These are phyloP conservation scores for Rosa lucieae DNA, from an alignment of 306 rosid species.

Conservation along the genomic window DNA sequence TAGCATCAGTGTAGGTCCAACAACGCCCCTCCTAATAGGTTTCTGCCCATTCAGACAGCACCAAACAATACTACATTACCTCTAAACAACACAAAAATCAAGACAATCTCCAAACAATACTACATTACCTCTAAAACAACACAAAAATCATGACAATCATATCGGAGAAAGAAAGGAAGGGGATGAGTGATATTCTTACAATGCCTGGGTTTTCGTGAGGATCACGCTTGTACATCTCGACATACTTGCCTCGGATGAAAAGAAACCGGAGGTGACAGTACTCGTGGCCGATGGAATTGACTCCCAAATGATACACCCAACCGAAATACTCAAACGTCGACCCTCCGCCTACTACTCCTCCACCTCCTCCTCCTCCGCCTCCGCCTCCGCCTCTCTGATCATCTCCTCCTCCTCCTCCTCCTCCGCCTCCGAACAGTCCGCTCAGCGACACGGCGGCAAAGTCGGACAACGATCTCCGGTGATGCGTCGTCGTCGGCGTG, in stretches of 20 bases:
- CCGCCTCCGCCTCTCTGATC: not conserved
- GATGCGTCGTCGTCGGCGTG: not conserved
- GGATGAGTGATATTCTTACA: slow-evolving; percentile 32
- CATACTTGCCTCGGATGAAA: slow-evolving; percentile 62
- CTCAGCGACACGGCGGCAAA: not conserved
- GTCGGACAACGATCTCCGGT: not conserved
- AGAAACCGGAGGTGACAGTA: slow-evolving; percentile 75
- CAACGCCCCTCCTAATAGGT: slow-evolving; percentile 83
- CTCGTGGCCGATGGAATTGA: slow-evolving; percentile 82
- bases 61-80: not conserved
- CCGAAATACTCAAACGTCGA: slow-evolving; percentile 62
- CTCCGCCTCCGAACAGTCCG: not conserved
- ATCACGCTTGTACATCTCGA: slow-evolving; percentile 82
- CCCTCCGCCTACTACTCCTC: slow-evolving; percentile 34
- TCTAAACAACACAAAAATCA: no score
- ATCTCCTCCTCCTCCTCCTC: not conserved
- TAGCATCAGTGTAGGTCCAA: slow-evolving; percentile 85
- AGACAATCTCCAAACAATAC: no score
- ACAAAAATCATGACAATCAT: no score
- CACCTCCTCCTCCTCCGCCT: not conserved
- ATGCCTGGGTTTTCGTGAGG: slow-evolving; percentile 79
- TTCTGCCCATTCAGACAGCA: slow-evolving; percentile 38
- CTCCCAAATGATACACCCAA: slow-evolving; percentile 85
- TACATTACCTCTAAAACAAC: no score
- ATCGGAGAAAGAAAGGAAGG: no score